Evolutionary conservation across 495 filamentous ascomycete genomes (phyloP).

Genomic region (Tricharina praecox): DNA sequence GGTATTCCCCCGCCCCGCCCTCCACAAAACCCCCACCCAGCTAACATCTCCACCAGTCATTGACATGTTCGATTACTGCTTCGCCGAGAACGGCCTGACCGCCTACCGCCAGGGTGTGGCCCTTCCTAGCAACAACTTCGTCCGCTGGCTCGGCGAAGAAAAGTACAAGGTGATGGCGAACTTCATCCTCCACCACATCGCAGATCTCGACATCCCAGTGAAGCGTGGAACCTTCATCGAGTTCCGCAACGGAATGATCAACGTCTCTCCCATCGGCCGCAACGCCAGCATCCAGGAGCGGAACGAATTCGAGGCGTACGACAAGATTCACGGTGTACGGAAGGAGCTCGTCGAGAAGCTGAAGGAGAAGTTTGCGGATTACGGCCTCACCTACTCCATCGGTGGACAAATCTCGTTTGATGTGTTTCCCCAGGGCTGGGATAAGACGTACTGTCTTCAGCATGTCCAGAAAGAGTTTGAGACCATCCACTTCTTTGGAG

Average conservation of each 20-base stretch:
- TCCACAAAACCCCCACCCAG: constrained; percentile 41
- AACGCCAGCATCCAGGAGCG: constrained; percentile 73
- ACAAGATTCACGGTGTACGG: constrained; percentile 57
- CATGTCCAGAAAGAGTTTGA: constrained; percentile 79
- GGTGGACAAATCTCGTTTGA: constrained; percentile 97
- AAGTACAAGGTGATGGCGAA: constrained; percentile 76
- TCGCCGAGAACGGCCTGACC: constrained; percentile 85
- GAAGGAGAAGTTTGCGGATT: constrained; percentile 62
- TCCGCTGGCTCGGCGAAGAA: constrained; percentile 79
- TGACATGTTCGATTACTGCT: constrained; percentile 83
- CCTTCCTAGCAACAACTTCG: constrained; percentile 65
- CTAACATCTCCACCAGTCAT: constrained; percentile 15
- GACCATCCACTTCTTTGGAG: constrained; percentile 93
- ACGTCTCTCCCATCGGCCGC: constrained; percentile 78
- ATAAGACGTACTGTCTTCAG: constrained; percentile 92
- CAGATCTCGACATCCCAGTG: constrained; percentile 69
- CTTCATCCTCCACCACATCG: constrained; percentile 77
- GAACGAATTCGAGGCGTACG: constrained; percentile 59
- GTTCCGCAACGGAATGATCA: constrained; percentile 96
- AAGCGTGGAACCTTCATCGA: constrained; percentile 91
- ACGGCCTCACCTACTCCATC: constrained; percentile 78
- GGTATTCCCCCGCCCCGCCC: constrained; percentile 22
- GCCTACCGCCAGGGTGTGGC: constrained; percentile 65
- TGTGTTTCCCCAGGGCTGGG: constrained; percentile 92
- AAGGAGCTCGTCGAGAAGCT: constrained; percentile 53